These are phyloP conservation scores for Heritiera fomes DNA, from an alignment of 345 rosid genomes.

Conservation along the genomic window DNA sequence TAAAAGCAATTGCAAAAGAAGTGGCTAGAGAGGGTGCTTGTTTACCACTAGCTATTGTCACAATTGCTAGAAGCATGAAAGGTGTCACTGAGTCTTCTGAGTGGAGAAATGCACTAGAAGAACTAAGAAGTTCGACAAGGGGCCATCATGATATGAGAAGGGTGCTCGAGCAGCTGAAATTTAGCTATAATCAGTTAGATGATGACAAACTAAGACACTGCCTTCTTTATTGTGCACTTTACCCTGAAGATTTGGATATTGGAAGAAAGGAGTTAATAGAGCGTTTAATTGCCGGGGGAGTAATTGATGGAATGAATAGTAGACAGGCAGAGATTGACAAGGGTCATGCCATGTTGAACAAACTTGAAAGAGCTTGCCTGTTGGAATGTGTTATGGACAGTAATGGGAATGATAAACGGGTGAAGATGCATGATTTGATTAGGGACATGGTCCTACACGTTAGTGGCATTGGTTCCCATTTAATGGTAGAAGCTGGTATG, in stretches of 20 bases:
- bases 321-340: slow-evolving; percentile 5
- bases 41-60: slow-evolving; percentile 25
- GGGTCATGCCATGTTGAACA: slow-evolving; percentile 25
- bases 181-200: slow-evolving; percentile 25
- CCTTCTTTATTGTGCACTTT: slow-evolving; percentile 31
- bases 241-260: slow-evolving; percentile 14
- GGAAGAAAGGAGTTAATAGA: slow-evolving; percentile 18
- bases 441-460: slow-evolving; percentile 30
- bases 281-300: slow-evolving; percentile 24
- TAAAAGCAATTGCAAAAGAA: background rate
- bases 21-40: slow-evolving; percentile 25
- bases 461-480: background rate
- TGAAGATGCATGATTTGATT: slow-evolving; percentile 33
- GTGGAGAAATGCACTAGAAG: slow-evolving; percentile 22
- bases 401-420: background rate
- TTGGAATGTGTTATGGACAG: slow-evolving; percentile 13
- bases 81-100: slow-evolving; percentile 15
- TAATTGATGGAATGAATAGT: slow-evolving; percentile 10
- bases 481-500: slow-evolving; percentile 27
- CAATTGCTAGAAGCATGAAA: slow-evolving; percentile 25
- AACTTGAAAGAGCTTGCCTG: slow-evolving; percentile 22
- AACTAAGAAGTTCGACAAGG: slow-evolving; percentile 9
- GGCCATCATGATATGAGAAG: background rate
- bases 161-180: slow-evolving; percentile 4
- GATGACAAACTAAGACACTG: slow-evolving; percentile 18